Base-by-base conservation (phyloP, 1,284 basidiomycete genomes). In the Pisolithus thermaeus region DNA sequence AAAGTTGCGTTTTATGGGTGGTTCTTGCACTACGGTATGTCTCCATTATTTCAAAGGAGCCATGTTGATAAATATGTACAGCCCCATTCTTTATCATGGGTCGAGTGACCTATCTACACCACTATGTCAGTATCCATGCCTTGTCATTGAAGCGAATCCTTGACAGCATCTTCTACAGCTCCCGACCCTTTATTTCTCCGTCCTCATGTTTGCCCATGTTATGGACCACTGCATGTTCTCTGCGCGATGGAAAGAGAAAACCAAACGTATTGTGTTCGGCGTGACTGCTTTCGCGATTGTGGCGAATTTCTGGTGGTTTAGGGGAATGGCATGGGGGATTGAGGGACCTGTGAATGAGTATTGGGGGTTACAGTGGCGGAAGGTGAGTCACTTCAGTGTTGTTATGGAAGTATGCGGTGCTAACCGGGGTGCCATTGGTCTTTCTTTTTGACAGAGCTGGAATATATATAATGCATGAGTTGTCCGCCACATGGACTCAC, bases 31-130 rank as follows among this genome's bases (percentile, higher is more conserved):
- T 98, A 84, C 61, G 63, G 92, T 93, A 12, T 41, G 42, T 18
- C 40, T 36, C 14, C 3, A 41, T 47, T 25, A 7, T 14, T 14
- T 32, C 1, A 7, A 16, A 32, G 42, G 2, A 16, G 12, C 44
- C 23, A 30, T 14, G 37, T 51, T 63, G 46, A 64, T 7, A 49
- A 2, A 12, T 12, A 30, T 22, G 2, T 48, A 23, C 60, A 94
- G 91, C 87, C 23, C 95, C 96, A 0, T 98, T 97, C 82, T 74
- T 98, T 60, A 84, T 97, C 71, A 97, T 97, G 94, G 93, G 91
- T 28, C 87, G 94, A 59, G 90, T 93, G 2, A 94, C 91, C 39
- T 94, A 94, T 59, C 71, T 94, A 12, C 92, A 94, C 67, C 92
- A 94, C 73, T 93, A 92, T 63, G 85, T 89, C 59, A 51, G 85